These are phyloP conservation scores for Cryphonectria nitschkei DNA, from an alignment of 2,329 filamentous ascomycete species.

Conservation along the genomic window DNA sequence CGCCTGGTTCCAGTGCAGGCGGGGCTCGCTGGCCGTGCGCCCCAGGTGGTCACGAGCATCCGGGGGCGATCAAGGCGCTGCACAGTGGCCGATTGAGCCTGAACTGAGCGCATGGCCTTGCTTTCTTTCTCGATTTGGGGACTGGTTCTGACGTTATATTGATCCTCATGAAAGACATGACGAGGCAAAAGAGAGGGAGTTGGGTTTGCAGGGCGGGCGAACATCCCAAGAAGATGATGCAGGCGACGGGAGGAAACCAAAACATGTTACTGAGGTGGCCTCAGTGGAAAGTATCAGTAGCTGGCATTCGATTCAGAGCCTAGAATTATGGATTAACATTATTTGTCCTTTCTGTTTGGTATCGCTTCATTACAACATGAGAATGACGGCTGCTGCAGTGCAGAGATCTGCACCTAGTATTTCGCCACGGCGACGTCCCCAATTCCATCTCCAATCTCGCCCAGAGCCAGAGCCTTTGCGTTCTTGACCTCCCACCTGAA, in stretches of 20 bases:
- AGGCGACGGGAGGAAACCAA: neutral
- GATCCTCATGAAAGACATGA: neutral
- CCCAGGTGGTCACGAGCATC: conserved; percentile 22
- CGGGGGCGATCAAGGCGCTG: conserved; percentile 30
- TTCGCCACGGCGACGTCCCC: conserved; percentile 14
- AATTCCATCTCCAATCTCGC: neutral
- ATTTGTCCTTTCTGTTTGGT: neutral
- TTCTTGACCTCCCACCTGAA: conserved; percentile 92
- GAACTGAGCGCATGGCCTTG: neutral
- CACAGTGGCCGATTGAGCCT: conserved; percentile 27
- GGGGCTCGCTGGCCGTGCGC: conserved; percentile 1
- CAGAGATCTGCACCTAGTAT: neutral
- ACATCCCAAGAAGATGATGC: neutral
- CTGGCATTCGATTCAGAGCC: conserved; percentile 24
- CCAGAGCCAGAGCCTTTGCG: conserved; percentile 52
- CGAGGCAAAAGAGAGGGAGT: neutral
- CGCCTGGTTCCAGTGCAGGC: conserved; percentile 2
- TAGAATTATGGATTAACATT: conserved; percentile 28
- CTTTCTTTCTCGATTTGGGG: neutral
- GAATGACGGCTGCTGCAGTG: neutral
- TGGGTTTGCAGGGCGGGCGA: neutral
- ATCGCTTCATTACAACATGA: too few relatives aligned
- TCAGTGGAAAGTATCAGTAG: conserved; percentile 26
- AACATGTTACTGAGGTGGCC: neutral
- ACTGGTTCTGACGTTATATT: neutral